Evolutionary conservation across 495 filamentous ascomycete species (phyloP).

Genomic region (Aspergillus asperescens): DNA sequence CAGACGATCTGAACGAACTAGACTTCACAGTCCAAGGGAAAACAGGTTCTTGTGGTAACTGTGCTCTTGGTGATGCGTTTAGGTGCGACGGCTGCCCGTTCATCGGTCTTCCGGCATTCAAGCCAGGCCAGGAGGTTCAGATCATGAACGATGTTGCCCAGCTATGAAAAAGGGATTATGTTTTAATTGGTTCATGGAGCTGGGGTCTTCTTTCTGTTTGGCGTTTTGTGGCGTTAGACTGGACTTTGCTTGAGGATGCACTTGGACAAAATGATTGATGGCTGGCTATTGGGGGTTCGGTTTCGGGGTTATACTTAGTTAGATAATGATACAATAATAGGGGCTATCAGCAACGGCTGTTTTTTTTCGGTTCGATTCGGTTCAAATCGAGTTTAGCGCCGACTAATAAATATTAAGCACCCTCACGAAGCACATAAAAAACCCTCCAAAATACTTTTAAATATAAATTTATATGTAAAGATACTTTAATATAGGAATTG

Average conservation of each 20-base stretch:
- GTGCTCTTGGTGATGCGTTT: conserved; percentile 74
- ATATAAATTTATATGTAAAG: no score
- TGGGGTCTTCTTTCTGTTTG: background rate
- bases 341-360: background rate
- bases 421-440: no score
- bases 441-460: no score
- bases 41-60: conserved; percentile 88
- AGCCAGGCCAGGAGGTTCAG: conserved; percentile 89
- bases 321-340: background rate
- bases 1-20: conserved; percentile 71
- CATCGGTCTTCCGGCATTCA: conserved; percentile 89
- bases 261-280: background rate
- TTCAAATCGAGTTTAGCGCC: no score
- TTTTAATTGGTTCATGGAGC: background rate
- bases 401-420: no score
- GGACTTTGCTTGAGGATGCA: background rate
- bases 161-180: conserved; percentile 44
- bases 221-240: background rate
- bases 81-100: conserved; percentile 75
- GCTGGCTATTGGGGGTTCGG: background rate
- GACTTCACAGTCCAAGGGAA: conserved; percentile 97
- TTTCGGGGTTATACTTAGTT: background rate
- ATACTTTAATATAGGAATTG: no score
- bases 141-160: conserved; percentile 83
- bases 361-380: no score